These are phyloP conservation scores for Thyridium curvatum DNA, from an alignment of 2,329 filamentous ascomycete species.

Conservation along the genomic window DNA sequence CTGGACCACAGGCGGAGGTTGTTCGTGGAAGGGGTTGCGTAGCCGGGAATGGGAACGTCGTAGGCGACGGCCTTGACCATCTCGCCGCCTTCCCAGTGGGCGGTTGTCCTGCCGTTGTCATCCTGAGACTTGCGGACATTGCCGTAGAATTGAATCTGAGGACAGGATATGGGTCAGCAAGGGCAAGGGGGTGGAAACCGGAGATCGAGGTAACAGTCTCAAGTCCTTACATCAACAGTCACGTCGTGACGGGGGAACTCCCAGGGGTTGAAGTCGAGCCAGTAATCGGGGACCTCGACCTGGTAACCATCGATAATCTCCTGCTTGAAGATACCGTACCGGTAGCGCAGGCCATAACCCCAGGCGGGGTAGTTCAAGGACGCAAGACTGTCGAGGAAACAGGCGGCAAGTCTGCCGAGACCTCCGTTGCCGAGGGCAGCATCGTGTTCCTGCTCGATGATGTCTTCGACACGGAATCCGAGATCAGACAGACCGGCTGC, in stretches of 20 bases:
- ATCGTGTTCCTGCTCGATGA: constrained; percentile 92
- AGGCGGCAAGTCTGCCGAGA: constrained; percentile 88
- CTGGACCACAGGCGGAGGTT: constrained; percentile 96
- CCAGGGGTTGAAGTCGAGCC: constrained; percentile 99
- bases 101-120: constrained; percentile 66
- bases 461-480: constrained; percentile 94
- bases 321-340: constrained; percentile 99
- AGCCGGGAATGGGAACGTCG: constrained; percentile 88
- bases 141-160: constrained; percentile 85
- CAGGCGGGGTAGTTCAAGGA: constrained; percentile 93
- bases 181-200: too few species aligned
- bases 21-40: constrained; percentile 84
- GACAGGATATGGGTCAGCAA: not conserved
- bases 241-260: constrained; percentile 96
- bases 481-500: constrained; percentile 79
- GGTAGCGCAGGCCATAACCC: constrained; percentile 93
- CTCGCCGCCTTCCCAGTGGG: constrained; percentile 88
- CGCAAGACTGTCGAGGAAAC: constrained; percentile 93
- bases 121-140: constrained; percentile 70
- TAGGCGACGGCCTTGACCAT: constrained; percentile 88
- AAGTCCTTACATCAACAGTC: constrained; percentile 65
- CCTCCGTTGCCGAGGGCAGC: constrained; percentile 94
- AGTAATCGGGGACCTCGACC: constrained; percentile 97
- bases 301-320: constrained; percentile 98
- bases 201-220: too few species aligned